These are phyloP conservation scores for Pichia nakasei DNA, from an alignment of 805 yeast species.

Conservation along the genomic window DNA sequence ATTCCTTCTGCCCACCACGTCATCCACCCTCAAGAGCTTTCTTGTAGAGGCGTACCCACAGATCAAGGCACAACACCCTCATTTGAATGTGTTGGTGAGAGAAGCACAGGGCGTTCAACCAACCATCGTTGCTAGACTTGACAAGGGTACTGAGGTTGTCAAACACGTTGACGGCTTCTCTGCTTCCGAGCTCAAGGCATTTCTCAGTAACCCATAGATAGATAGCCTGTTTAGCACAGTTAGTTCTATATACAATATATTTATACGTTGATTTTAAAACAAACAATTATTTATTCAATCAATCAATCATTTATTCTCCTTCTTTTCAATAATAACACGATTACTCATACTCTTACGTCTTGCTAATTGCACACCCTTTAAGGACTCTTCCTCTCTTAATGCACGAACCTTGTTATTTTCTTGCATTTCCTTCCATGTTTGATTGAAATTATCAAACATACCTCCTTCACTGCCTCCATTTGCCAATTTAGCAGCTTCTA, in stretches of 20 bases:
- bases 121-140: conserved; percentile 65
- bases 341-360: conserved; percentile 19
- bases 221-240: background rate
- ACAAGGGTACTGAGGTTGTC: conserved; percentile 42
- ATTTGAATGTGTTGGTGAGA: conserved; percentile 67
- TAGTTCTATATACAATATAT: background rate
- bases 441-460: conserved; percentile 23
- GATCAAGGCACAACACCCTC: conserved; percentile 54
- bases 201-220: conserved; percentile 18
- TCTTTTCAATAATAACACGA: conserved; percentile 23
- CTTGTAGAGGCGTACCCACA: conserved; percentile 54
- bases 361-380: conserved; percentile 23
- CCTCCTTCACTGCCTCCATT: conserved; percentile 20
- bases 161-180: conserved; percentile 40
- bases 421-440: conserved; percentile 26
- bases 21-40: conserved; percentile 56
- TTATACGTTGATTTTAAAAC: background rate
- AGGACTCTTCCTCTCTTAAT: conserved; percentile 19
- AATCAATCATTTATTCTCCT: conserved; percentile 6
- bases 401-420: conserved; percentile 20
- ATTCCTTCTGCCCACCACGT: conserved; percentile 72
- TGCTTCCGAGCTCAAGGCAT: conserved; percentile 34
- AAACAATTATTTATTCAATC: background rate
- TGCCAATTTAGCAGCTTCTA: conserved; percentile 7
- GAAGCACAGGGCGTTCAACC: conserved; percentile 72